A percentile compares a stretch with the other conserved stretches of the same genome.
Evolutionary conservation across 352 stramenopile genomes (phyloP).

Genomic region (Pythium guiyangense): DNA sequence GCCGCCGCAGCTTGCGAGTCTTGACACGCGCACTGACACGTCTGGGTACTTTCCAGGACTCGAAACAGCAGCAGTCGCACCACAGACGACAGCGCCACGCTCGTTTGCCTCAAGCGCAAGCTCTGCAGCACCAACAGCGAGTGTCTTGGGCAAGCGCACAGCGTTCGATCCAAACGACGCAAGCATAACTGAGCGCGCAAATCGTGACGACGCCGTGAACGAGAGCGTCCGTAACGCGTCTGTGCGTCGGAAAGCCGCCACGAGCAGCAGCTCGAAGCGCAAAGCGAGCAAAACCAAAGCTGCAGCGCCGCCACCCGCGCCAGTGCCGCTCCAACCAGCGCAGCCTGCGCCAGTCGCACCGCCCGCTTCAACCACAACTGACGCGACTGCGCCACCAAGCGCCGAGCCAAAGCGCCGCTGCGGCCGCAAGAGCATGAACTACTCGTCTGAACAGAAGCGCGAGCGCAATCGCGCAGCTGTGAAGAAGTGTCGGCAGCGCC

Average conservation of each 20-base stretch:
- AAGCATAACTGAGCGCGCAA: background rate
- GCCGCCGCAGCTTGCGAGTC: background rate
- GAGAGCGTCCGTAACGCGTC: background rate
- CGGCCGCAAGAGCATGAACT: constrained; percentile 85
- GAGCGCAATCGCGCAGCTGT: constrained; percentile 81
- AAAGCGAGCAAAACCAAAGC: background rate
- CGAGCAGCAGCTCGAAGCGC: constrained; percentile 5
- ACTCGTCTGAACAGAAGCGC: constrained; percentile 78
- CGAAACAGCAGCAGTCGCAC: background rate
- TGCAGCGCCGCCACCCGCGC: no score
- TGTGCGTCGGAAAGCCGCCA: constrained; percentile 1
- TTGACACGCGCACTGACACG: no score
- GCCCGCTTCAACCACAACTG: background rate
- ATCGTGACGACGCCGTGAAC: background rate
- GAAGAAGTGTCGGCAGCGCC: constrained; percentile 79
- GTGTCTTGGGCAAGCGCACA: background rate
- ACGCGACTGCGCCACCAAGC: background rate
- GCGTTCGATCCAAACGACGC: background rate
- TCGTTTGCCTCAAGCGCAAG: no score
- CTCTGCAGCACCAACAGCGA: background rate
- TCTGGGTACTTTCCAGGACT: background rate
- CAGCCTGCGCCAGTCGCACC: background rate
- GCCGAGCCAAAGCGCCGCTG: constrained; percentile 54
- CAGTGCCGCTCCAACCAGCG: background rate
- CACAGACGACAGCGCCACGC: no score